Conservation (phyloP, 495 filamentous ascomycete genomes). For the Apiosordaria backusii region DNA sequence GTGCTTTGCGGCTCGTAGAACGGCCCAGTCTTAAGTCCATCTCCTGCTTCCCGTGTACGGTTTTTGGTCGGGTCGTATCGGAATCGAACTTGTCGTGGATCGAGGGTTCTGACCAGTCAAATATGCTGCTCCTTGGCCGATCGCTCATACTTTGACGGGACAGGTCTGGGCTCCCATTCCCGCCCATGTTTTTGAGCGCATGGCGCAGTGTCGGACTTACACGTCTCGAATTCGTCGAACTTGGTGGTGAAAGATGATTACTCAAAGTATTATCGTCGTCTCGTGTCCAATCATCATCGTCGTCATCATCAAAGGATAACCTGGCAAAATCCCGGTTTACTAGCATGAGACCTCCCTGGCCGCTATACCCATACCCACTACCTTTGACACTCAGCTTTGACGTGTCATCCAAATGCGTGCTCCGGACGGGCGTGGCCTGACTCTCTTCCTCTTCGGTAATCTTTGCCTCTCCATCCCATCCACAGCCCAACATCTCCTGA, state of each 20-base stretch:
- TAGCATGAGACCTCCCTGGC: constrained; percentile 10
- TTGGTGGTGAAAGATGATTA: constrained; percentile 54
- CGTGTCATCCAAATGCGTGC: constrained; percentile 22
- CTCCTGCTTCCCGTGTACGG: constrained; percentile 87
- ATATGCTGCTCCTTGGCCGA: constrained; percentile 61
- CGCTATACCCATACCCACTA: constrained; percentile 20
- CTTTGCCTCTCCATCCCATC: constrained; percentile 50
- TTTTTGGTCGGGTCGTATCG: constrained; percentile 68
- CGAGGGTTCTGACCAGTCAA: constrained; percentile 81
- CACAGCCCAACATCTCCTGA: constrained; percentile 48
- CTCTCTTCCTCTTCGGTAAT: constrained; percentile 66
- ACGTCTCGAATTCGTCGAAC: constrained; percentile 44
- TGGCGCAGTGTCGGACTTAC: constrained; percentile 46
- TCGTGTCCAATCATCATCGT: constrained; percentile 60
- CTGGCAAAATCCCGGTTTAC: constrained; percentile 40
- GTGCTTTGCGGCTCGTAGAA: constrained; percentile 67
- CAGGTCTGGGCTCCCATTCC: constrained; percentile 34
- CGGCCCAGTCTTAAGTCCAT: constrained; percentile 69
- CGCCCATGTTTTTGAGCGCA: constrained; percentile 41
- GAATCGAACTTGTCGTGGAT: constrained; percentile 52
- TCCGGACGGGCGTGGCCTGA: constrained; percentile 54
- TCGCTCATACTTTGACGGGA: constrained; percentile 38
- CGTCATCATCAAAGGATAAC: constrained; percentile 57
- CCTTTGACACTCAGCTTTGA: constrained; percentile 17
- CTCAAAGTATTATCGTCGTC: constrained; percentile 51